Percentiles rank a stretch among this genome's conserved stretches.
Evolutionary conservation across 345 rosid species (phyloP).

Genomic region (Citrus reticulata): DNA sequence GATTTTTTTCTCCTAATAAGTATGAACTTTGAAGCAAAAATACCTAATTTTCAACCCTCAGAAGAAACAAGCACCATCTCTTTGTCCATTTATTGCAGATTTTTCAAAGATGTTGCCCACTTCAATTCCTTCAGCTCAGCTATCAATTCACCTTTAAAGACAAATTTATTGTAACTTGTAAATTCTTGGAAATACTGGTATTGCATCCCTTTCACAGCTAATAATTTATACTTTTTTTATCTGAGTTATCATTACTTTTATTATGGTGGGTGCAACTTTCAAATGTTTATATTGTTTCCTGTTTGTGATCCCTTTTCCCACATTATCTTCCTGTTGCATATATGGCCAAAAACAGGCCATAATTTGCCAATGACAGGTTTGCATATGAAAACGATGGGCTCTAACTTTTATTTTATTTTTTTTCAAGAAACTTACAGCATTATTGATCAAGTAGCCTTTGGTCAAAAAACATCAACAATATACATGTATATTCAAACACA

Average conservation of each 20-base stretch:
- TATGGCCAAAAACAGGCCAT: not conserved
- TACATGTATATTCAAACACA: too few relatives aligned
- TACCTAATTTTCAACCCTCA: not conserved
- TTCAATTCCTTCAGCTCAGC: not conserved
- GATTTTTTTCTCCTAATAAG: not conserved
- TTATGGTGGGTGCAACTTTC: not conserved
- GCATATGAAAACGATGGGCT: not conserved
- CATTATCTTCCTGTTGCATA: not conserved
- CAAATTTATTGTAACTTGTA: not conserved
- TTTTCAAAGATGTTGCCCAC: constrained; percentile 1
- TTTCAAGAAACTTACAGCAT: not conserved
- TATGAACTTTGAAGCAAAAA: not conserved
- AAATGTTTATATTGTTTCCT: not conserved
- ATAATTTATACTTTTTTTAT: not conserved
- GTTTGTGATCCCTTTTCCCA: not conserved
- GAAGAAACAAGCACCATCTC: not conserved
- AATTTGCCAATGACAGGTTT: not conserved
- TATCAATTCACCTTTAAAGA: not conserved
- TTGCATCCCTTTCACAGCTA: not conserved
- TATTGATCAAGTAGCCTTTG: too few relatives aligned
- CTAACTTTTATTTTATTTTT: not conserved
- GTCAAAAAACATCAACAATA: too few relatives aligned
- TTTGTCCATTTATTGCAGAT: not conserved
- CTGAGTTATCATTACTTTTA: not conserved
- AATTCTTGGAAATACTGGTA: not conserved